Base-by-base conservation (phyloP, 805 yeast species). In the Lipomyces starkeyi region DNA sequence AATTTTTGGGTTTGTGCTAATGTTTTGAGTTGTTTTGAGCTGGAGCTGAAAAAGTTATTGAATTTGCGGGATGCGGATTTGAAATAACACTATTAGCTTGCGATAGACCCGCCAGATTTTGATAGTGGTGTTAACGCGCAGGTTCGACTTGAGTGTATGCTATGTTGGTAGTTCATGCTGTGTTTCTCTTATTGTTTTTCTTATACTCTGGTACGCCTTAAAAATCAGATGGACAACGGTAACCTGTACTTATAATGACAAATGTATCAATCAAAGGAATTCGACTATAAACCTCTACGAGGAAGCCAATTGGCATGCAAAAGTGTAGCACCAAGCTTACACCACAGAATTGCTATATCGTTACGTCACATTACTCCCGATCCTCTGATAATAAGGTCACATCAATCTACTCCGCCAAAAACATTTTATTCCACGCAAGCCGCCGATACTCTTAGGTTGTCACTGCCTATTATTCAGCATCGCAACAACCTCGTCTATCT, bases 401-500 rank as follows among this genome's bases (percentile, higher is more conserved):
- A 43, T 1, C 49, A 17, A 43, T 43, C 32, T 13, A 43, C 1
- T 43, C 20, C 49, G 49, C 20, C 49, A 14, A 17, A 17, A n/a
- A 6, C 22, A 7, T 13, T 17, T 43, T 17, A 43, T n/a, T 25
- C 22, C 49, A 37, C 17, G 17, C 22, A 3, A 3, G 14, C 49
- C 49, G 40, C 40, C 13, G 1, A 13, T 37, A 13, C 5, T 37
- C 6, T 3, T 17, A 37, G 1, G 3, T 37, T 37, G 14, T 37
- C 49, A 43, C 49, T 17, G 17, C 22, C 56, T 53, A 25, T 25
- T 78, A 74, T n/a, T 83, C 79, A 20, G 73, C 73, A 78, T 85
- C 83, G 72, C 84, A 74, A 93, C 94, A 49, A 90, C 86, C 64
- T 85, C 86, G 74, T 93, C 98, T 62, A 95, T 95, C 80, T 91